phyloP scores from a whole-genome alignment of 2,329 filamentous ascomycete species.

The Sporothrix curviconia region DNA sequence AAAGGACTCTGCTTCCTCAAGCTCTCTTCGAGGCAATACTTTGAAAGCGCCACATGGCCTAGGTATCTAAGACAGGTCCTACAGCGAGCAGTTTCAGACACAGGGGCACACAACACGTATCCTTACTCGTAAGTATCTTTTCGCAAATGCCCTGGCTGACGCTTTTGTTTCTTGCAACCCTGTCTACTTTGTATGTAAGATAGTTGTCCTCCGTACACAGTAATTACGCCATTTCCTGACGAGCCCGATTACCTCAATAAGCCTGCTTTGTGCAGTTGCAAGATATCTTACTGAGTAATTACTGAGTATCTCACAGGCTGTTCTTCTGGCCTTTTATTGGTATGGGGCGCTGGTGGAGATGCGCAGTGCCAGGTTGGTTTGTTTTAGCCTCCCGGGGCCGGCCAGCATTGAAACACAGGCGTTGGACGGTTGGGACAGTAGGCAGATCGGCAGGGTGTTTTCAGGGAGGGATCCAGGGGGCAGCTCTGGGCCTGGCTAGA shows the following conservation, averaged over 20 bases:
- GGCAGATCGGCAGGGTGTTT: slow-evolving; percentile 4
- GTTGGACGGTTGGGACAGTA: not conserved
- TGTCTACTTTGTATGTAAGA: too few relatives aligned
- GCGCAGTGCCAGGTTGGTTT: not conserved
- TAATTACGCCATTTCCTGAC: too few relatives aligned
- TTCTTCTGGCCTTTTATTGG: not conserved
- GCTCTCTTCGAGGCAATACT: not conserved
- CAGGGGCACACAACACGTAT: not conserved
- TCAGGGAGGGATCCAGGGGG: not conserved
- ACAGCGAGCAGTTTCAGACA: slow-evolving; percentile 2
- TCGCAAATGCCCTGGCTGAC: not conserved
- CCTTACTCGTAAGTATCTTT: too few relatives aligned
- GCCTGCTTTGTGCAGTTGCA: too few relatives aligned
- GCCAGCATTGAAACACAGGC: not conserved
- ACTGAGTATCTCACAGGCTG: too few relatives aligned
- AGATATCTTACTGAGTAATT: too few relatives aligned
- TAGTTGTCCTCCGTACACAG: too few relatives aligned
- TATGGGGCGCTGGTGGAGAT: not conserved
- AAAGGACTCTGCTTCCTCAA: too few relatives aligned
- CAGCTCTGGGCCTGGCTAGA: not conserved
- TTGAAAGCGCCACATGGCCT: not conserved
- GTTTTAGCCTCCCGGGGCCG: slow-evolving; percentile 8
- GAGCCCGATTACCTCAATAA: too few relatives aligned
- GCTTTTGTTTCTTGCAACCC: not conserved
- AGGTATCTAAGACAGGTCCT: slow-evolving; percentile 10